Conservation (phyloP, 2,329 filamentous ascomycete species). For the Diaporthe citriasiana region DNA sequence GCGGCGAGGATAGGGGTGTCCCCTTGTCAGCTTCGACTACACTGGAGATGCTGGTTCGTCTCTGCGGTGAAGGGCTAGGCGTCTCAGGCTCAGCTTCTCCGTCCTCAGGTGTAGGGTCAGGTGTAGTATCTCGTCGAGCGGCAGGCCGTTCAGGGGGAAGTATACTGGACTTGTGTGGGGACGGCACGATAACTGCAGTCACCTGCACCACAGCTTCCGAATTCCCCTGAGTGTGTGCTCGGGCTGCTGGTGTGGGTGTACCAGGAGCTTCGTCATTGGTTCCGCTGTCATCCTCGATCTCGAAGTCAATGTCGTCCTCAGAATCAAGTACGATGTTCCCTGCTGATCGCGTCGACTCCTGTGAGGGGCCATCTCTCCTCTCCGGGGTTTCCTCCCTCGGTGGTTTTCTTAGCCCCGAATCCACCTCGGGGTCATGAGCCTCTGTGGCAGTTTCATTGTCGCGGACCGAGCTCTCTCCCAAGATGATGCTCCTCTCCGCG, state of each 20-base stretch:
- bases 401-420: not conserved
- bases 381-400: not conserved
- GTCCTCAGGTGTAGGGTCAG: conserved; percentile 30
- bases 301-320: conserved; percentile 58
- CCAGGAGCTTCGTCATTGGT: conserved; percentile 37
- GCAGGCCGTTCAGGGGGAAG: not conserved
- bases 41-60: conserved; percentile 36
- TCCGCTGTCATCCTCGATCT: conserved; percentile 48
- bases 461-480: conserved; percentile 33
- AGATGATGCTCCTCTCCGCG: conserved; percentile 38
- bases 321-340: conserved; percentile 63
- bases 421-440: not conserved
- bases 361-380: conserved; percentile 4
- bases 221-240: conserved; percentile 17
- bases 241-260: conserved; percentile 46
- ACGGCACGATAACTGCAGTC: not conserved
- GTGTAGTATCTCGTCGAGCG: conserved; percentile 24
- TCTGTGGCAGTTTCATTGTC: not conserved
- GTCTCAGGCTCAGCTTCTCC: conserved; percentile 41
- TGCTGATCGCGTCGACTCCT: conserved; percentile 10
- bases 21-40: conserved; percentile 41
- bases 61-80: conserved; percentile 33
- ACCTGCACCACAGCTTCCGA: not conserved
- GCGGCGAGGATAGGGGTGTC: conserved; percentile 44
- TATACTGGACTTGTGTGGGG: not conserved